Conservation (phyloP, 768 basidiomycete genomes). For the Naganishia antarctica region DNA sequence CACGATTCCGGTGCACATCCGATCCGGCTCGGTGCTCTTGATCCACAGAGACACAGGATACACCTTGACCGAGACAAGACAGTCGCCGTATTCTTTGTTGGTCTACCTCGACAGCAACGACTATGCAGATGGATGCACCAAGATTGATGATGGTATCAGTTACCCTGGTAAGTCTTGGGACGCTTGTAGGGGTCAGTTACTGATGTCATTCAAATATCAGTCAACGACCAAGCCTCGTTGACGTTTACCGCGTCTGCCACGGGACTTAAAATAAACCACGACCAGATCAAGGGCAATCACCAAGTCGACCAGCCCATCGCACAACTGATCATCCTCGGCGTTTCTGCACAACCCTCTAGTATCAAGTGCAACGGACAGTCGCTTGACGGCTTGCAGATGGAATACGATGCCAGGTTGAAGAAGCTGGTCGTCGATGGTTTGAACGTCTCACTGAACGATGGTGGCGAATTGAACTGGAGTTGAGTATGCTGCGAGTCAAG, state of each 20-base stretch:
- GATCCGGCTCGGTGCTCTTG: conserved; percentile 64
- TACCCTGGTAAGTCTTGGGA: conserved; percentile 33
- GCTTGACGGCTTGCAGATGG: conserved; percentile 48
- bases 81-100: conserved; percentile 62
- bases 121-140: conserved; percentile 59
- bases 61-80: conserved; percentile 63
- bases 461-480: conserved; percentile 49
- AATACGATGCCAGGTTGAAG: conserved; percentile 51
- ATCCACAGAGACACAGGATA: conserved; percentile 62
- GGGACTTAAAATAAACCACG: conserved; percentile 15
- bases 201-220: no score
- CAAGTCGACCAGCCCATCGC: conserved; percentile 54
- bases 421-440: conserved; percentile 53
- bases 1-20: conserved; percentile 70
- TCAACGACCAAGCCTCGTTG: conserved; percentile 49
- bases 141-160: conserved; percentile 64
- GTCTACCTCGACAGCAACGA: conserved; percentile 56
- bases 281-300: conserved; percentile 47
- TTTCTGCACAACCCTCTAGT: conserved; percentile 46
- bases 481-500: no score
- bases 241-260: conserved; percentile 29
- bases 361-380: conserved; percentile 53
- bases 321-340: conserved; percentile 61
- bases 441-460: conserved; percentile 53
- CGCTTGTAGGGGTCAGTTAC: no score